Base-by-base conservation (phyloP, 345 rosid genomes). In the Lepidium sativum region DNA sequence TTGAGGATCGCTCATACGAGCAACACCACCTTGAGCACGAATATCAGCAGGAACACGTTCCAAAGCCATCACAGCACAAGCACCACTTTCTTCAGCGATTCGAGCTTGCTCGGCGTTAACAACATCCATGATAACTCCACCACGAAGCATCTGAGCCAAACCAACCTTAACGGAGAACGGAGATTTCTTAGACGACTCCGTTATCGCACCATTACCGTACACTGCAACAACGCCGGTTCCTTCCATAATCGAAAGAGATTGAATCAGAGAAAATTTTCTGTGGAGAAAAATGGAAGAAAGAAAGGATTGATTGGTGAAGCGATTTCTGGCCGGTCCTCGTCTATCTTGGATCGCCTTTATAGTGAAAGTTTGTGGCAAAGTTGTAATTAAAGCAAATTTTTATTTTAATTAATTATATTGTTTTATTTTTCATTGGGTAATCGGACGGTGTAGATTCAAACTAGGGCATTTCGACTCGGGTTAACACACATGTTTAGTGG, bases 41-140 rank as follows among this genome's bases (percentile, higher is more conserved):
- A 84, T 85, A 38, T 87, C 95, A 0, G 90, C 91, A 0, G 88
- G 95, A 27, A 85, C 91, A 11, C 86, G 88, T 60, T 87, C 95
- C 7, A 85, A 47, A 43, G 91, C 95, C 95, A 87, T 84, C 72
- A 87, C 95, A 25, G 91, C 90, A 49, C 87, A 86, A 13, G 92
- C 94, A 12, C 90, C 94, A 6, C 90, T 90, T 63, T 84, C 88
- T 69, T 87, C 91, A 4, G 95, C 95, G 65, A 87, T 50, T 6
- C 88, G 81, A 13, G 95, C 95, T 48, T 87, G 91, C 31, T 87
- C 88, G 14, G 91, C 69, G 68, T 58, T 84, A 70, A 85, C 86
- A n/a, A 87, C 95, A 65, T 84, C 91, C 91, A 87, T 85, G 61
- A 87, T 84, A 6, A 85, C 91, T 12, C 95, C 95, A 6, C 91